Conservation (phyloP, 2,329 filamentous ascomycete species). For the Fusarium albidum region DNA sequence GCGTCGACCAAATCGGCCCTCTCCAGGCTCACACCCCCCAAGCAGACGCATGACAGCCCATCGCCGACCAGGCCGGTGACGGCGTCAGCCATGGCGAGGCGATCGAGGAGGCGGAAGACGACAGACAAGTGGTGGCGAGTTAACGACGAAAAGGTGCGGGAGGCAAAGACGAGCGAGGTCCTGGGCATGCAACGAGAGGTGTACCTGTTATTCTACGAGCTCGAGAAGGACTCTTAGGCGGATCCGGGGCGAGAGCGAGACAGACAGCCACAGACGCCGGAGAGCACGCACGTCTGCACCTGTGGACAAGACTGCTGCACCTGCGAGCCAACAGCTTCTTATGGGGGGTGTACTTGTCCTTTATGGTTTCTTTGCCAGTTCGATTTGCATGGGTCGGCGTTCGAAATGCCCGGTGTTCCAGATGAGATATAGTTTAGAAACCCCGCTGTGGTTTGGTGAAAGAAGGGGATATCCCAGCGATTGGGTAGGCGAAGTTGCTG, state of each 20-base stretch:
- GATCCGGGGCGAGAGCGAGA: background rate
- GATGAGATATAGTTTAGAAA: constrained; percentile 16
- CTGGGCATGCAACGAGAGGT: constrained; percentile 95
- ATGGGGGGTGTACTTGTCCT: background rate
- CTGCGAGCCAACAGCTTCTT: background rate
- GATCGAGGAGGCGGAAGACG: constrained; percentile 63
- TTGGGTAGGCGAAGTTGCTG: constrained; percentile 11
- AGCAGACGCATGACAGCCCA: constrained; percentile 36
- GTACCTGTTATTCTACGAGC: constrained; percentile 94
- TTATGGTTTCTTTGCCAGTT: constrained; percentile 10
- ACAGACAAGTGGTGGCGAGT: constrained; percentile 94
- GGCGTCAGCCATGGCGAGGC: constrained; percentile 40
- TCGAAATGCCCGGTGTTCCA: constrained; percentile 20
- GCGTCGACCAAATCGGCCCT: constrained; percentile 64
- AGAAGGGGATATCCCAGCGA: constrained; percentile 8
- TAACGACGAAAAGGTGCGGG: constrained; percentile 95
- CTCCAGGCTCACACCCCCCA: constrained; percentile 56
- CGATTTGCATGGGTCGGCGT: constrained; percentile 38
- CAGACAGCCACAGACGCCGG: background rate
- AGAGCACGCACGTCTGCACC: constrained; percentile 1
- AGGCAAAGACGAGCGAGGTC: constrained; percentile 91
- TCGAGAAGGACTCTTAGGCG: constrained; percentile 62
- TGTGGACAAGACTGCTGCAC: too few species aligned
- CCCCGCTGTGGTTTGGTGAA: constrained; percentile 13
- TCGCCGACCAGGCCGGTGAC: constrained; percentile 32